A percentile compares a stretch with the other conserved stretches of the same genome.
Evolutionary conservation across 495 filamentous ascomycete genomes (phyloP).

Genomic region (Penicillium soppii): DNA sequence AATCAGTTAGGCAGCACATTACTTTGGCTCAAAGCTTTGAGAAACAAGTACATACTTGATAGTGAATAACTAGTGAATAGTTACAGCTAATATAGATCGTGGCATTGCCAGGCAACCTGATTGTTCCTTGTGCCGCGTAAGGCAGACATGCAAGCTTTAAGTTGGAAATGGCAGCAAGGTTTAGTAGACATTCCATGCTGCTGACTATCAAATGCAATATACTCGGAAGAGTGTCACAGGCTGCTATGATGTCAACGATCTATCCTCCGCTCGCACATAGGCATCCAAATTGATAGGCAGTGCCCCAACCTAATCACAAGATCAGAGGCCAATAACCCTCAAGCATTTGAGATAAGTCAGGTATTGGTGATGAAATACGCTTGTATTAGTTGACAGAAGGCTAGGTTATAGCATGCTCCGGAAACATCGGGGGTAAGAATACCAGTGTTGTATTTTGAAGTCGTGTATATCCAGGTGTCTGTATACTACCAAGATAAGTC

Average conservation of each 20-base stretch:
- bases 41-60: neutral
- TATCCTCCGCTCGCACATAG: neutral
- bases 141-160: too few species aligned
- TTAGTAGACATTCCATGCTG: neutral
- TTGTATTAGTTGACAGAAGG: too few species aligned
- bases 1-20: neutral
- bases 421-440: neutral
- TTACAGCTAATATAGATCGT: neutral
- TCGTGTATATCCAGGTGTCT: too few species aligned
- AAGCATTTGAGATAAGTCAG: too few species aligned
- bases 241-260: neutral
- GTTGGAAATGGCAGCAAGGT: too few species aligned
- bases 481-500: neutral
- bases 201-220: too few species aligned
- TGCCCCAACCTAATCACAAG: neutral
- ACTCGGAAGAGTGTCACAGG: neutral
- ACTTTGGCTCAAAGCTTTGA: neutral
- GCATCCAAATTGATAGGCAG: neutral
- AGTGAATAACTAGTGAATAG: too few species aligned
- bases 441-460: too few species aligned
- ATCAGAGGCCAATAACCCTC: too few species aligned
- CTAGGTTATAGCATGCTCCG: too few species aligned
- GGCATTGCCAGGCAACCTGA: neutral
- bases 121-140: neutral
- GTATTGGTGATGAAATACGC: too few species aligned